Percentiles rank a stretch among this genome's conserved stretches.
Conservation (phyloP, 2,329 filamentous ascomycete genomes). For the Cladophialophora yegresii region DNA sequence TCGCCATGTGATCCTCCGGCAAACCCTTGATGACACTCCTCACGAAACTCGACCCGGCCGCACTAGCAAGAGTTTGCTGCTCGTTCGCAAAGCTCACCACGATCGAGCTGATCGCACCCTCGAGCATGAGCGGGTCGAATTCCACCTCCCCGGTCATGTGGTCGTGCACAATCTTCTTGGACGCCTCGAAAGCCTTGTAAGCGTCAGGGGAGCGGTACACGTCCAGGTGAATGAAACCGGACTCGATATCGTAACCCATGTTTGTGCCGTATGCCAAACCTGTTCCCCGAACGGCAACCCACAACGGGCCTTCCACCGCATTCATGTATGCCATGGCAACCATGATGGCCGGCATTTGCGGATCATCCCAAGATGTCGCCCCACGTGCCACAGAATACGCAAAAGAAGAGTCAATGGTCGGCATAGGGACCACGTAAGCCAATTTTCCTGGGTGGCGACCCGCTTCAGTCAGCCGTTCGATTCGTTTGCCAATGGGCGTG, state of each 20-base stretch:
- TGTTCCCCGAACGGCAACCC: constrained; percentile 88
- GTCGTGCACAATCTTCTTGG: constrained; percentile 71
- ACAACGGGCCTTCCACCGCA: constrained; percentile 88
- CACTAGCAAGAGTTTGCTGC: constrained; percentile 78
- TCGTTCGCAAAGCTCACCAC: constrained; percentile 85
- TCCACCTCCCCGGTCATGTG: constrained; percentile 70
- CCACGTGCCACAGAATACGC: constrained; percentile 74
- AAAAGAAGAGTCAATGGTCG: constrained; percentile 89
- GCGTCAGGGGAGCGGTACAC: constrained; percentile 90
- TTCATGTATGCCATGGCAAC: constrained; percentile 91
- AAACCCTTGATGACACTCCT: constrained; percentile 76
- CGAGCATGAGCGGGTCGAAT: constrained; percentile 79
- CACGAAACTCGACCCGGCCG: constrained; percentile 81
- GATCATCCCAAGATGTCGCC: constrained; percentile 72
- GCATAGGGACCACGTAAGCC: constrained; percentile 82
- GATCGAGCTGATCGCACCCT: constrained; percentile 87
- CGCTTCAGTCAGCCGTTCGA: constrained; percentile 71
- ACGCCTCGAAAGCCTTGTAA: constrained; percentile 79
- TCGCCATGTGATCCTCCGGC: constrained; percentile 73
- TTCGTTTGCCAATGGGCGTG: constrained; percentile 69
- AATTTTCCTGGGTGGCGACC: constrained; percentile 74
- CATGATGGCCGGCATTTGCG: constrained; percentile 77
- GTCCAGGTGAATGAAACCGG: constrained; percentile 77
- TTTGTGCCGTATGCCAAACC: constrained; percentile 88
- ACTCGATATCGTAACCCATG: constrained; percentile 75